Percentiles rank a stretch among this genome's conserved stretches.
Conservation (phyloP, 805 yeast genomes). For the Candida qinlingensis region DNA sequence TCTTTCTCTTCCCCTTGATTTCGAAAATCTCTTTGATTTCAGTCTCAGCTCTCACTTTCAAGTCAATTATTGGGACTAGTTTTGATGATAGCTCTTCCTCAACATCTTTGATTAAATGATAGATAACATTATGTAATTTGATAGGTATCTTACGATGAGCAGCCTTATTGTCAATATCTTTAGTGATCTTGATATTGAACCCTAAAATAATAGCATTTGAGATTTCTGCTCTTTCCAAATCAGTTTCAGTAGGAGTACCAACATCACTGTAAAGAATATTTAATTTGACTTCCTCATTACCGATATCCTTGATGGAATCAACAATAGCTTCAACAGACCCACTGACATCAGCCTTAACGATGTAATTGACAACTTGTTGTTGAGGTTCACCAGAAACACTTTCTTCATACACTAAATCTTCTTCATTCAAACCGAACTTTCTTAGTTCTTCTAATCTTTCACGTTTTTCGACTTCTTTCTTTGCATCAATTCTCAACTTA, state of each 20-base stretch:
- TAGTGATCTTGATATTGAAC: constrained; percentile 69
- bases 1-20: constrained; percentile 54
- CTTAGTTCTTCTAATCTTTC: constrained; percentile 52
- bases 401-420: constrained; percentile 21
- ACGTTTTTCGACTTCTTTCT: constrained; percentile 45
- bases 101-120: constrained; percentile 82
- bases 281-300: constrained; percentile 78
- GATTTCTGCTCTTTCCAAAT: constrained; percentile 59
- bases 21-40: constrained; percentile 68
- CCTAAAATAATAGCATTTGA: constrained; percentile 72
- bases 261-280: constrained; percentile 70
- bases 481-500: constrained; percentile 52
- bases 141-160: constrained; percentile 51
- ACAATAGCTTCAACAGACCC: constrained; percentile 93
- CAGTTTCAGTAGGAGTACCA: constrained; percentile 68
- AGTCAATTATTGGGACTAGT: constrained; percentile 62
- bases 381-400: constrained; percentile 20
- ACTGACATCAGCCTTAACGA: constrained; percentile 85
- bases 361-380: constrained; percentile 44
- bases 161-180: constrained; percentile 52
- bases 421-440: constrained; percentile 52
- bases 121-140: constrained; percentile 71
- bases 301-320: constrained; percentile 76
- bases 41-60: constrained; percentile 60
- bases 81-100: constrained; percentile 53